Base-by-base conservation (phyloP, 805 yeast species). In the Limtongia smithiae region DNA sequence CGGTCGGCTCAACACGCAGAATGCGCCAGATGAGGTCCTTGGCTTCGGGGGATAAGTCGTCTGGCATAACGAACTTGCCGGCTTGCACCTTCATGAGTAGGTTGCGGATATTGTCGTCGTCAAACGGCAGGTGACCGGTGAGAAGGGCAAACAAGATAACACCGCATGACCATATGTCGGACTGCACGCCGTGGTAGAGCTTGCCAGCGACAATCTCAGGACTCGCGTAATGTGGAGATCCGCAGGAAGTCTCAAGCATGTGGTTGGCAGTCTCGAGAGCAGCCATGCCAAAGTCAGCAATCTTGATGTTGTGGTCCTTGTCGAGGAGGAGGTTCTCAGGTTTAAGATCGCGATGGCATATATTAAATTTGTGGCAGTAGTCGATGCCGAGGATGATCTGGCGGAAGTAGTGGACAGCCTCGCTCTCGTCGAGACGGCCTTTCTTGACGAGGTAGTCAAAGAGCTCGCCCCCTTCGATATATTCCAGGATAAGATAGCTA, bases 231-330 rank as follows among this genome's bases (percentile, higher is more conserved):
- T 93, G 98, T 7, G 98, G 98, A 15, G 97, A 89, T 1, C 98
- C 98, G 69, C 98, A 93, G 17, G 94, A 83, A 3, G 98, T 93
- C 66, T 91, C 97, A 50, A 93, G 73, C 62, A 91, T 70, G 60
- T 84, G 80, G 58, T 82, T 91, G n/a, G 71, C 65, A 27, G 87
- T 79, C 66, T 93, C 97, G 39, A 93, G 71, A 5, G 98, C 97
- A 15, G 98, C 98, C 98, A 93, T 93, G 30, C 98, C 98, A 66
- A 93, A 93, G 69, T 93, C 98, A 8, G 98, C 98, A 58, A 93
- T 88, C 67, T 93, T 93, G 66, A 93, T 90, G 67, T 88, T 89
- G 55, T 82, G 79, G 65, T 87, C 77, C 60, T 84, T 83, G 65
- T 88, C 96, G 49, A 89, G 70, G 39, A 85, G 67, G 48, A 84